Base-by-base conservation (phyloP, 108 stramenopile species). In the Discostella stelligeroides region DNA sequence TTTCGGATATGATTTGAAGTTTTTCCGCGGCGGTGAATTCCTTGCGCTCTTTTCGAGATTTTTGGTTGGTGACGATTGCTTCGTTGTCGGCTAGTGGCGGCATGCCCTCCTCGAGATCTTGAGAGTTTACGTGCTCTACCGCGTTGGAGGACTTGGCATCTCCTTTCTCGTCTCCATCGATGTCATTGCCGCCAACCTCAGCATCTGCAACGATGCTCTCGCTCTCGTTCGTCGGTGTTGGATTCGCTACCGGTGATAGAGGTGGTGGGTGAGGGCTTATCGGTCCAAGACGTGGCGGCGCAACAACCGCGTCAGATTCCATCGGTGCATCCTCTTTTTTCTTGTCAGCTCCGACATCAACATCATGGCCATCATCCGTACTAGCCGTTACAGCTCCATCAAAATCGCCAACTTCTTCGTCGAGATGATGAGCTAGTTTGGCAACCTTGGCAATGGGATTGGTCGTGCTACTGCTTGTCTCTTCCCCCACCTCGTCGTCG, bases 1-100 rank as follows among this genome's bases (percentile, higher is more conserved):
- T 42, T 57, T 70, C 68, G 0, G 62, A 49, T 18, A 76, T 45
- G 48, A 76, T 76, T 15, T 28, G 21, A 10, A 76, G 57, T 65
- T 76, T 76, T 70, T 76, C 63, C 17, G 24, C n/a, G 48, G 76
- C 76, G 63, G 76, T 76, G 57, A 76, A 76, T 51, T 76, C 76
- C 14, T 30, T 41, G 7, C 76, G 63, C 0, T 62, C 34, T 49
- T 70, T 76, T 27, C 13, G 30, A 1, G 55, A 37, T n/a, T 38
- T 37, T 38, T 56, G 30, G 55, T 4, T 13, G 30, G 15, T 37
- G 13, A 0, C 30, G 30, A 38, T 37, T n/a, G n/a, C n/a, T n/a
- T n/a, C n/a, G 55, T 15, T 30, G 30, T 56, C 8, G 37, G 25
- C 14, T 24, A 14, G 55, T 9, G 55, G 12, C 30, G 55, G 55